A percentile compares a stretch with the other conserved stretches of the same genome.
phyloP scores from a whole-genome alignment of 345 rosid genomes.

The Salix dunnii region DNA sequence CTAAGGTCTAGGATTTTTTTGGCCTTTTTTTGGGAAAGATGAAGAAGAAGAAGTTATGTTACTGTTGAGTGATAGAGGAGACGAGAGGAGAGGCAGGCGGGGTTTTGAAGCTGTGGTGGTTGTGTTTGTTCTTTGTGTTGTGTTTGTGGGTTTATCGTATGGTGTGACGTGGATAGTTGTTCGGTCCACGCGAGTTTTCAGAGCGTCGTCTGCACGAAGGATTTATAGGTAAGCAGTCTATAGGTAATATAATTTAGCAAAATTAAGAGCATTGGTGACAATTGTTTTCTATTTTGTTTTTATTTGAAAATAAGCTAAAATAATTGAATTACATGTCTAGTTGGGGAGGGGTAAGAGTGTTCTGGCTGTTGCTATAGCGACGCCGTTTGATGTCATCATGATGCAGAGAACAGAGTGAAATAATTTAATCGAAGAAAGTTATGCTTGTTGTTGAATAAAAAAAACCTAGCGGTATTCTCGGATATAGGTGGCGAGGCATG shows the following conservation, averaged over 20 bases:
- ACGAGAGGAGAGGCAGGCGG: background rate
- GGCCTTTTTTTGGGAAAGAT: background rate
- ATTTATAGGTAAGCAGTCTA: background rate
- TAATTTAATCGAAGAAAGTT: too few relatives aligned
- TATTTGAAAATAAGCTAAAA: too few relatives aligned
- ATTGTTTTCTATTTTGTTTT: too few relatives aligned
- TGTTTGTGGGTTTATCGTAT: background rate
- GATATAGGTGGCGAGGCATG: too few relatives aligned
- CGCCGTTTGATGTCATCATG: too few relatives aligned
- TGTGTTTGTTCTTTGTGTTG: background rate
- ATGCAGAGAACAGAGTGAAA: background rate
- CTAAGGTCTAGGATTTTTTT: background rate
- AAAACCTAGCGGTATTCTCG: too few relatives aligned
- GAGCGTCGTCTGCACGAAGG: background rate
- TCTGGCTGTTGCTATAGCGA: too few relatives aligned
- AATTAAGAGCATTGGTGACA: too few relatives aligned
- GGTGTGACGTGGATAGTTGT: background rate
- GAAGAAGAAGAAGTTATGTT: background rate
- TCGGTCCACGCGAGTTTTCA: constrained; percentile 12
- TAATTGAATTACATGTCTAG: too few relatives aligned
- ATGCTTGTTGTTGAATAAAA: too few relatives aligned
- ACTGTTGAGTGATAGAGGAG: background rate
- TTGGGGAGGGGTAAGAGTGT: too few relatives aligned
- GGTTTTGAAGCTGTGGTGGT: constrained; percentile 3
- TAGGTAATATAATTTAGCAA: too few relatives aligned